phyloP scores from a whole-genome alignment of 2,329 filamentous ascomycete species.

The Coleophoma crateriformis region DNA sequence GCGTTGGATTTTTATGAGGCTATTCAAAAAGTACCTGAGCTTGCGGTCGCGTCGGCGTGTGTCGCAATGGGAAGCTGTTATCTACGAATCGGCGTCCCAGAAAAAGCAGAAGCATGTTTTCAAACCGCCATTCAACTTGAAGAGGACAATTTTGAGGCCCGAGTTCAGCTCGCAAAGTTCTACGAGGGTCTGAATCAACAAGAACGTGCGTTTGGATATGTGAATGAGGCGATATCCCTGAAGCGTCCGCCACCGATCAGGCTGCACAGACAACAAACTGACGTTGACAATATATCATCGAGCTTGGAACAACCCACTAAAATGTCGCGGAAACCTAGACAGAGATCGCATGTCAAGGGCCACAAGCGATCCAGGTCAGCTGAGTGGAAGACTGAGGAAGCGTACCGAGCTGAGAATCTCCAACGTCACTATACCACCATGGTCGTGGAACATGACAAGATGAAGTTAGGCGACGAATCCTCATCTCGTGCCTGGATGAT shows the following conservation, averaged over 20 bases:
- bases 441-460: constrained; percentile 30
- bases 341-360: background rate
- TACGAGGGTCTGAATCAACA: constrained; percentile 71
- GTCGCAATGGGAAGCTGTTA: constrained; percentile 57
- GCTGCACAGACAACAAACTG: background rate
- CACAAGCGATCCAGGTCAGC: background rate
- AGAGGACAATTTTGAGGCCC: constrained; percentile 66
- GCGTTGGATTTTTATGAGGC: constrained; percentile 53
- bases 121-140: constrained; percentile 69
- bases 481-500: constrained; percentile 45
- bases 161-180: constrained; percentile 75
- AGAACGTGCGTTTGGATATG: constrained; percentile 71
- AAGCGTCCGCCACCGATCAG: constrained; percentile 38
- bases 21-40: constrained; percentile 41
- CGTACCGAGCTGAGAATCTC: constrained; percentile 26
- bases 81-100: constrained; percentile 53
- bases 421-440: constrained; percentile 33
- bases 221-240: constrained; percentile 68
- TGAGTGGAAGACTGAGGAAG: constrained; percentile 13
- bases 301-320: background rate
- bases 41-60: constrained; percentile 38
- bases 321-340: background rate
- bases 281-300: background rate
- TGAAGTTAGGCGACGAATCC: constrained; percentile 20
- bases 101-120: constrained; percentile 73